Evolutionary conservation across 139 green algal species (phyloP), one percentile per base, ranked within the genome.

Genomic region (Ostreobium quekettii): DNA sequence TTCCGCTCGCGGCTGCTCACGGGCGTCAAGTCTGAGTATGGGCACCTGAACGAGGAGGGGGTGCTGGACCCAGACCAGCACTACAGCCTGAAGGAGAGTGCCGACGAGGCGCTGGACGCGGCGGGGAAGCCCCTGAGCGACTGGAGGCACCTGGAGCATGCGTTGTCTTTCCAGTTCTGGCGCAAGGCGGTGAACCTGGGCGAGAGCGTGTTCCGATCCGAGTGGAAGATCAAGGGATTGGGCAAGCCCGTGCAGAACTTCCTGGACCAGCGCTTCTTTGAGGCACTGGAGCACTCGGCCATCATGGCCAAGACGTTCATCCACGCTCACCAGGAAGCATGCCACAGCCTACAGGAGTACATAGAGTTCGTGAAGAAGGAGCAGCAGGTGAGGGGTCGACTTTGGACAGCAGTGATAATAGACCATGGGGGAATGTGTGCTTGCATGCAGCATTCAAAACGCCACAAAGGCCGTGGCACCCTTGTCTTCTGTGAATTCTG

Each of bases 1-100:
- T 47, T 66, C 32, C 8, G 59, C 7, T 66, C 19, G 4, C 8
- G 59, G 32, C 30, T 66, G 22, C 59, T 66, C 7, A 31, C 46
- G 32, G 59, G 59, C 24, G 59, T 66, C 7, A 66, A 66, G 26
- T 48, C 59, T 8, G 59, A 31, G 32, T 66, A 66, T 66, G 59
- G 32, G 26, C 32, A 66, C n/a, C 47, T 31, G 59, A 31, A 48
- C 32, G 59, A 66, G 30, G 24, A 66, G 7, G 59, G 59, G 8
- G 46, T 32, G 11, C 46, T 66, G 11, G 22, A 19, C 24, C 32
- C 59, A 6, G 32, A 42, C n/a, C 19, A n/a, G 24, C 46, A 48
- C 32, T 66, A 48, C 30, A 33, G 47, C 47, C 47, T 66, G 59
- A 66, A 39, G 7, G 59, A 39, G 19, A 47, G 28, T 42, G 7